phyloP scores from a whole-genome alignment of 139 green algal species.

The Prasinococcaceae sp. region DNA sequence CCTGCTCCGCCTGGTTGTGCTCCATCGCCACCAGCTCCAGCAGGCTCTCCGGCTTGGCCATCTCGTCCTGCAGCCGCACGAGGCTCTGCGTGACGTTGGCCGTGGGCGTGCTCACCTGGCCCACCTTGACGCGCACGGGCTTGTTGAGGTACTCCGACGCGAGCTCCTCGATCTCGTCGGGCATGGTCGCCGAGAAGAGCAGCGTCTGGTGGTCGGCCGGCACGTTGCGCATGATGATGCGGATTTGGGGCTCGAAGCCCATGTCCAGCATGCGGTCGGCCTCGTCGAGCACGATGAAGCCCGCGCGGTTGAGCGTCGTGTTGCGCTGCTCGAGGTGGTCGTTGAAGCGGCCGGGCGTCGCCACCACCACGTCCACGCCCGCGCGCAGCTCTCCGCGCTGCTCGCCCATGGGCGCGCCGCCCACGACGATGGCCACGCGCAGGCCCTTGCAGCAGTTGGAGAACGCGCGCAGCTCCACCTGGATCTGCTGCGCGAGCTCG shows the following conservation, averaged over 20 bases:
- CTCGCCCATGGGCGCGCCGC: slow-evolving; percentile 36
- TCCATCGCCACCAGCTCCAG: slow-evolving; percentile 44
- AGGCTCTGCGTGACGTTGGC: slow-evolving; percentile 63
- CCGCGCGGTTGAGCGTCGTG: slow-evolving; percentile 25
- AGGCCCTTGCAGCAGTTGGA: slow-evolving; percentile 22
- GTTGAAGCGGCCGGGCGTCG: slow-evolving; percentile 38
- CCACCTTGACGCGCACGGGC: slow-evolving; percentile 46
- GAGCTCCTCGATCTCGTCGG: slow-evolving; percentile 71
- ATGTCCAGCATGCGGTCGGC: slow-evolving; percentile 91
- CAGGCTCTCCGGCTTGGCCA: slow-evolving; percentile 34
- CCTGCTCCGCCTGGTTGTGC: slow-evolving; percentile 19
- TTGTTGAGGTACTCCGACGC: slow-evolving; percentile 41
- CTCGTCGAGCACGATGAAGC: slow-evolving; percentile 39
- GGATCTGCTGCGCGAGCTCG: slow-evolving; percentile 99
- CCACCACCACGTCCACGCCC: slow-evolving; percentile 38
- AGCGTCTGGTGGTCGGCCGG: slow-evolving; percentile 68
- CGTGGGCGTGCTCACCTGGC: slow-evolving; percentile 47
- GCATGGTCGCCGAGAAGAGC: slow-evolving; percentile 84
- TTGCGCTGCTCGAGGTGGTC: slow-evolving; percentile 42
- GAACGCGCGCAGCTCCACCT: slow-evolving; percentile 69
- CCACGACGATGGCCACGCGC: slow-evolving; percentile 34
- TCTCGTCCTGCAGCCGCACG: slow-evolving; percentile 42
- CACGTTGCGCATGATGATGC: slow-evolving; percentile 32
- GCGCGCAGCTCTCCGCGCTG: slow-evolving; percentile 18
- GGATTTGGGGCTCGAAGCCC: slow-evolving; percentile 88